A percentile compares a stretch with the other conserved stretches of the same genome.
These are phyloP conservation scores for Lodderomyces elongisporus DNA, from an alignment of 1,139 yeast genomes.

Conservation along the genomic window DNA sequence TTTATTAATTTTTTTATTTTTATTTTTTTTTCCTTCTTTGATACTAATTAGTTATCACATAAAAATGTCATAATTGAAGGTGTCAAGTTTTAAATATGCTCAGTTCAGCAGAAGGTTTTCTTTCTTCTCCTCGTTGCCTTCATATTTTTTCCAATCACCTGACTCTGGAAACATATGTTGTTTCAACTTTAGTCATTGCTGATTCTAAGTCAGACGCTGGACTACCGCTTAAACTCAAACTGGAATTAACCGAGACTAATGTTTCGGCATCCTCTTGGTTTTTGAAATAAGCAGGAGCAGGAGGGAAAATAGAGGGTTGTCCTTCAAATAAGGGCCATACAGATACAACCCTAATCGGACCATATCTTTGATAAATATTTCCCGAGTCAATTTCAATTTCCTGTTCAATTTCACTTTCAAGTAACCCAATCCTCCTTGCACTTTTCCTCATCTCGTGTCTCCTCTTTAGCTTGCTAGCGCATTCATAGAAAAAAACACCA, in stretches of 20 bases:
- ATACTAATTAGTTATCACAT: no score
- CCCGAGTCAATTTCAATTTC: not conserved
- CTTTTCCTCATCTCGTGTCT: not conserved
- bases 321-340: no score
- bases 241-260: constrained; percentile 1
- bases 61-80: no score
- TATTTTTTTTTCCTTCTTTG: no score
- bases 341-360: no score
- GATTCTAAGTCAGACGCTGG: constrained; percentile 2
- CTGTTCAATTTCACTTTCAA: not conserved
- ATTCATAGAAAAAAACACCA: not conserved
- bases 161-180: not conserved
- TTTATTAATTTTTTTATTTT: not conserved
- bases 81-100: no score
- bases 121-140: not conserved
- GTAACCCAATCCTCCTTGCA: not conserved
- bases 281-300: constrained; percentile 2
- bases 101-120: no score
- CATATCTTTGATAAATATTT: not conserved
- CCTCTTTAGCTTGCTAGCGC: not conserved
- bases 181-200: constrained; percentile 1
- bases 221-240: not conserved
- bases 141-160: not conserved
- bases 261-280: constrained; percentile 3
- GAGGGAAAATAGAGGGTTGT: not conserved